Conservation (phyloP, 345 rosid species). For the Melaleuca alternifolia region DNA sequence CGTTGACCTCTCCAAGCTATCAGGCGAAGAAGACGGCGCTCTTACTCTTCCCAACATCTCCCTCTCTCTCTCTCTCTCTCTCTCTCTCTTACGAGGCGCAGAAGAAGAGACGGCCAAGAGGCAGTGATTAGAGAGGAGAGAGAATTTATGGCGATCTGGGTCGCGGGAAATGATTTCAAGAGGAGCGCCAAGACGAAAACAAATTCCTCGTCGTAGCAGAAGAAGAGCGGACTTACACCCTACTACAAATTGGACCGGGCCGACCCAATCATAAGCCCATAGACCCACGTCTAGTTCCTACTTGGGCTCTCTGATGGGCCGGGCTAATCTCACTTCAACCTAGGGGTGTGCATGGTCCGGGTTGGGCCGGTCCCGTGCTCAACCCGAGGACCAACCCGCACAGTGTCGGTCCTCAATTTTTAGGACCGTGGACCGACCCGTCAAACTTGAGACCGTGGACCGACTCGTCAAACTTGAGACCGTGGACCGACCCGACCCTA, state of each 20-base stretch:
- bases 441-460: too few relatives aligned
- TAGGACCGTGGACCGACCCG: too few relatives aligned
- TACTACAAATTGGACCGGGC: background rate
- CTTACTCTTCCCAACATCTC: conserved; percentile 75
- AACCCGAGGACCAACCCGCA: too few relatives aligned
- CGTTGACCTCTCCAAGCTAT: conserved; percentile 43
- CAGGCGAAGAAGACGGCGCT: conserved; percentile 46
- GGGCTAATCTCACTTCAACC: background rate
- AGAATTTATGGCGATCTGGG: background rate
- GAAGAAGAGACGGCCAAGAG: background rate
- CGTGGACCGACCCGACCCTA: too few relatives aligned
- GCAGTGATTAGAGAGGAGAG: background rate
- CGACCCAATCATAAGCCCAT: background rate
- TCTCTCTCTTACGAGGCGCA: background rate
- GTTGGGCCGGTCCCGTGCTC: too few relatives aligned
- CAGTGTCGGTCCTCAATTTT: too few relatives aligned
- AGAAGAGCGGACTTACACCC: background rate
- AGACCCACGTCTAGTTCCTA: too few relatives aligned
- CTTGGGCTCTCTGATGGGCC: background rate
- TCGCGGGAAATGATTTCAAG: background rate
- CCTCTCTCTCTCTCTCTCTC: background rate
- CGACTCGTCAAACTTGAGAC: too few relatives aligned
- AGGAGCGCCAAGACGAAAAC: background rate
- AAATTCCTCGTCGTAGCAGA: background rate
- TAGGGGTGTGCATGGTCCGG: too few relatives aligned